Percentiles rank a stretch among this genome's conserved stretches.
Conservation (phyloP, 129 eudicot species). For the Escallonia rubra region DNA sequence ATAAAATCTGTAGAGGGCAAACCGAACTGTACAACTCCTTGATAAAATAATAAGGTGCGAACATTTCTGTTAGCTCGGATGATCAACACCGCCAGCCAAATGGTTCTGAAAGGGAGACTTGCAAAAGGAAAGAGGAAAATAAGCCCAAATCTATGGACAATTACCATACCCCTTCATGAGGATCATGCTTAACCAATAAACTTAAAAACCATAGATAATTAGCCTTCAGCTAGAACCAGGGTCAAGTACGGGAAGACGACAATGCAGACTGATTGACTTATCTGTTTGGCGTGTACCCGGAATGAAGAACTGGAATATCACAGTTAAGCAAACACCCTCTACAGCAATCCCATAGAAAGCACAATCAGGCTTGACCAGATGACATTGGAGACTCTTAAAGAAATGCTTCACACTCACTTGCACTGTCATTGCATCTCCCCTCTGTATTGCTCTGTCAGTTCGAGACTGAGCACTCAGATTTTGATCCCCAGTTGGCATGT, state of each 20-base stretch:
- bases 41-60: too few species aligned
- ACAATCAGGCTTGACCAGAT: slow-evolving; percentile 87
- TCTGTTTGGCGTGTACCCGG: slow-evolving; percentile 88
- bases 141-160: too few species aligned
- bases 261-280: slow-evolving; percentile 84
- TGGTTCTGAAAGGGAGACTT: background rate
- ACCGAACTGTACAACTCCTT: too few species aligned
- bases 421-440: slow-evolving; percentile 70
- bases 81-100: too few species aligned
- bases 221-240: slow-evolving; percentile 55
- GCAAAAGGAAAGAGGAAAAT: too few species aligned
- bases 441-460: slow-evolving; percentile 51
- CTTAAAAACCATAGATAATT: too few species aligned
- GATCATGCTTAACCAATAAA: too few species aligned
- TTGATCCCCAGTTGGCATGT: slow-evolving; percentile 34
- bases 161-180: too few species aligned
- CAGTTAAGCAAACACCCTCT: slow-evolving; percentile 74
- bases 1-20: too few species aligned
- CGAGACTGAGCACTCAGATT: slow-evolving; percentile 56
- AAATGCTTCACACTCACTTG: slow-evolving; percentile 94
- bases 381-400: slow-evolving; percentile 74
- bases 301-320: slow-evolving; percentile 80
- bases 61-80: too few species aligned
- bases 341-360: slow-evolving; percentile 82
- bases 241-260: slow-evolving; percentile 95